phyloP scores from a whole-genome alignment of 2,329 filamentous ascomycete species.

The Rutstroemia sp. region DNA sequence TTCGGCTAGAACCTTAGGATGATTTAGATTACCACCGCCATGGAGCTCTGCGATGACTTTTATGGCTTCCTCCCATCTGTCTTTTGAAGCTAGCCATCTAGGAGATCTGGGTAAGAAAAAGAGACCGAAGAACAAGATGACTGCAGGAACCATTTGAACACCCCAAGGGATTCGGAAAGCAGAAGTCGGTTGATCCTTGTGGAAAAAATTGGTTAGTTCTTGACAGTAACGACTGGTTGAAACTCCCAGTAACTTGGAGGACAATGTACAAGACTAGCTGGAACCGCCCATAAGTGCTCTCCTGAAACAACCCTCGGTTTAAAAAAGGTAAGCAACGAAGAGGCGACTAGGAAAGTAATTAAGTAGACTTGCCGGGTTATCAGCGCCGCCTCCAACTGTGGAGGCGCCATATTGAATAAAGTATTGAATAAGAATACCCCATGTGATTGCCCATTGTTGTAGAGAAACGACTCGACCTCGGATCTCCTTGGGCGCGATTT shows the following conservation, averaged over 20 bases:
- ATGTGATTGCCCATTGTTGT: constrained; percentile 66
- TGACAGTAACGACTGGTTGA: background rate
- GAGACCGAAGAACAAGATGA: constrained; percentile 46
- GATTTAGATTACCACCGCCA: constrained; percentile 45
- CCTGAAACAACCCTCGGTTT: too few species aligned
- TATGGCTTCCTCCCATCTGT: constrained; percentile 59
- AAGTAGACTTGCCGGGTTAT: constrained; percentile 31
- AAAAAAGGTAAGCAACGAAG: too few species aligned
- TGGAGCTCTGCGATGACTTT: constrained; percentile 51
- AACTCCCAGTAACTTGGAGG: too few species aligned
- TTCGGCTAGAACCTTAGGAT: constrained; percentile 55
- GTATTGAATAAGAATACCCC: constrained; percentile 61
- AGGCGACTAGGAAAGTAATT: too few species aligned
- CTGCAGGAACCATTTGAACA: constrained; percentile 48
- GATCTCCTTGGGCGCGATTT: constrained; percentile 52
- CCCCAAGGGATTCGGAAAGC: constrained; percentile 58
- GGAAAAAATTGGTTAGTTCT: background rate
- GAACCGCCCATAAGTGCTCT: too few species aligned
- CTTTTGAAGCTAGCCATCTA: constrained; percentile 62
- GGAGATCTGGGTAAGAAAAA: constrained; percentile 59
- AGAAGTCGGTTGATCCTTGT: constrained; percentile 38
- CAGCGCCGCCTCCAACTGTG: constrained; percentile 43
- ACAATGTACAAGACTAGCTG: too few species aligned
- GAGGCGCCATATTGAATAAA: constrained; percentile 60
- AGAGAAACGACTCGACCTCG: constrained; percentile 55